Evolutionary conservation across 2,329 filamentous ascomycete genomes (phyloP).

Genomic region (Triangularia verruculosa): DNA sequence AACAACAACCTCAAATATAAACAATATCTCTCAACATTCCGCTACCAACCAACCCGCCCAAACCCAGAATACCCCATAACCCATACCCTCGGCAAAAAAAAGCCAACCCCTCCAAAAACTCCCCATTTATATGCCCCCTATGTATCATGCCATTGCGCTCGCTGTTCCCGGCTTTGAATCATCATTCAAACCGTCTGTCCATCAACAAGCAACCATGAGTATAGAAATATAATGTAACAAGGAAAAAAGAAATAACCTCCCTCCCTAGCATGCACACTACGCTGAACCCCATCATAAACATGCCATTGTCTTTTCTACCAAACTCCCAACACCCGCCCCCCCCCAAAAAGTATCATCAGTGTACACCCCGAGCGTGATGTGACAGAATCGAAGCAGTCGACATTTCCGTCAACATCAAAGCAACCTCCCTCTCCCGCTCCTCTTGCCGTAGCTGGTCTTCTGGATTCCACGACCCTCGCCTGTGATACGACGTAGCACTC

Average conservation of each 20-base stretch:
- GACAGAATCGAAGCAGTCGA: constrained; percentile 4
- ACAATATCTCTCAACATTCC: no score
- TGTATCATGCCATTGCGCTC: not conserved
- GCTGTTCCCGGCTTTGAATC: not conserved
- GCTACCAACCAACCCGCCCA: not conserved
- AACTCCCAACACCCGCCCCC: not conserved
- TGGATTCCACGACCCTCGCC: constrained; percentile 14
- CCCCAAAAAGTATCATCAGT: not conserved
- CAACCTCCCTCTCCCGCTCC: constrained; percentile 24
- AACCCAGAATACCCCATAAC: not conserved
- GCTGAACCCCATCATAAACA: not conserved
- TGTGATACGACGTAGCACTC: not conserved
- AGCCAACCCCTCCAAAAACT: not conserved
- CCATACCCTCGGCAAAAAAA: not conserved
- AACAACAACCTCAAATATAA: no score
- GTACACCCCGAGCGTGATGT: not conserved
- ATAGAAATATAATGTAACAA: not conserved
- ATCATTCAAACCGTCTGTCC: not conserved
- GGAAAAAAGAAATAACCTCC: not conserved
- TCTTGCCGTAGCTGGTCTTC: constrained; percentile 21
- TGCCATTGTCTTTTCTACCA: not conserved
- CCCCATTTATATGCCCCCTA: not conserved
- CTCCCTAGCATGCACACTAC: not conserved
- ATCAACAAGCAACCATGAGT: not conserved
- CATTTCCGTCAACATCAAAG: constrained; percentile 23